Evolutionary conservation across 805 yeast genomes (phyloP), one percentile per base, ranked within the genome.

Genomic region (Komagataella mondaviorum): DNA sequence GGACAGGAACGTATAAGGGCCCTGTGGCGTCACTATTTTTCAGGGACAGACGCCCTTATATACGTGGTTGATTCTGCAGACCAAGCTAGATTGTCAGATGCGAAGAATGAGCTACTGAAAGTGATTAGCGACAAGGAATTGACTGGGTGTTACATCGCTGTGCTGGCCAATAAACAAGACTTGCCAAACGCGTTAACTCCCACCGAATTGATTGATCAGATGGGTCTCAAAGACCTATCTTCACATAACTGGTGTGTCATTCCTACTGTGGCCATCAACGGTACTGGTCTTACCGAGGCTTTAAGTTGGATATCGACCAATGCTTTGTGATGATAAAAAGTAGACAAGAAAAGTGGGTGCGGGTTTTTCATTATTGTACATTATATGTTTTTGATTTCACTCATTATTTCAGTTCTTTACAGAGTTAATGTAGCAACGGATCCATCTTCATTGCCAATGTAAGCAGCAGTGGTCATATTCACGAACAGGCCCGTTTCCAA

Each of bases 401-500:
- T 16, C 45, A 39, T 49, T 45, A 23, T 44, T 44, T 39, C 30
- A 45, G 24, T 45, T 45, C 22, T 7, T 18, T 45, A 45, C 24
- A 20, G 10, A 18, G 24, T 23, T 23, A 45, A 23, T 7, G 22
- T 45, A 14, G 22, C n/a, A 23, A 51, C 53, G 18, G 44, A 47
- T 6, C 99, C 99, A 61, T 80, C 80, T 46, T 80, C 73, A 63
- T 88, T 88, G 48, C 99, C 99, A 63, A 93, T 87, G 68, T 90
- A 93, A 6, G 91, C 93, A 63, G 78, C 85, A 49, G 71, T 70
- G 23, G 95, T 91, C 78, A 80, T 74, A 50, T 73, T 73, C 48
- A 81, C 77, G 69, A 93, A 93, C 55, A 93, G 71, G 1, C 99
- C 99, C 7, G 96, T 90, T 67, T 93, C 99, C 14, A 93, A 97